Conservation (phyloP, 192 early-diverging fungal species). For the Geranomyces variabilis region DNA sequence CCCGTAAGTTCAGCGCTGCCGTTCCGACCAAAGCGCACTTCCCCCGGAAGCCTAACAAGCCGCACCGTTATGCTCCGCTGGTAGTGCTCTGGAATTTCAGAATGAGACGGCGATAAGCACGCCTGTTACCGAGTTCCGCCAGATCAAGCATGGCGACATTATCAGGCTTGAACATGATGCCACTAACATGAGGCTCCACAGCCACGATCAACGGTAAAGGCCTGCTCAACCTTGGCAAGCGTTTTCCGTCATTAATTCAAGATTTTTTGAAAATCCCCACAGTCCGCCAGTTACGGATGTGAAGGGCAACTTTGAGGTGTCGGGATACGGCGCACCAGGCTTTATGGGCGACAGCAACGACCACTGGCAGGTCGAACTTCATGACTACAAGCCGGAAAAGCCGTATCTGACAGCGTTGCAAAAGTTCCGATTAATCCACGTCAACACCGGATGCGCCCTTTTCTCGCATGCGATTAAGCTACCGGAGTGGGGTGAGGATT, state of each 20-base stretch:
- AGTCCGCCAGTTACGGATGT: constrained; percentile 48
- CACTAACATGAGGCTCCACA: constrained; percentile 49
- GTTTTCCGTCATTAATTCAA: too few species aligned
- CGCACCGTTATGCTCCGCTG: not conserved
- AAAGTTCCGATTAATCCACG: constrained; percentile 76
- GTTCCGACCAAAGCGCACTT: not conserved
- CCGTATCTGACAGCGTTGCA: constrained; percentile 61
- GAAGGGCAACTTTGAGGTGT: constrained; percentile 55
- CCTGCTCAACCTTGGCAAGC: not conserved
- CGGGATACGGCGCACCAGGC: constrained; percentile 52
- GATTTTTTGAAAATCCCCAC: too few species aligned
- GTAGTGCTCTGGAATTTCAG: constrained; percentile 27
- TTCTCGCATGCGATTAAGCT: constrained; percentile 73
- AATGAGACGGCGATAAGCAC: constrained; percentile 37
- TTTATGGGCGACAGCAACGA: constrained; percentile 91
- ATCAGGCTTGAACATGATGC: constrained; percentile 67
- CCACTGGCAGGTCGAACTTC: constrained; percentile 84
- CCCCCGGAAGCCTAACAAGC: not conserved
- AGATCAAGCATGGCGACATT: constrained; percentile 71
- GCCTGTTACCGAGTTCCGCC: constrained; percentile 31
- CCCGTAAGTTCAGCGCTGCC: constrained; percentile 34
- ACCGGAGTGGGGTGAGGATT: constrained; percentile 82
- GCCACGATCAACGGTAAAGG: constrained; percentile 46
- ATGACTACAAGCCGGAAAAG: constrained; percentile 60
- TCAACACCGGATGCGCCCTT: constrained; percentile 75